Base-by-base conservation (phyloP, 176 grass and related monocot genomes). In the Paspalum notatum region DNA sequence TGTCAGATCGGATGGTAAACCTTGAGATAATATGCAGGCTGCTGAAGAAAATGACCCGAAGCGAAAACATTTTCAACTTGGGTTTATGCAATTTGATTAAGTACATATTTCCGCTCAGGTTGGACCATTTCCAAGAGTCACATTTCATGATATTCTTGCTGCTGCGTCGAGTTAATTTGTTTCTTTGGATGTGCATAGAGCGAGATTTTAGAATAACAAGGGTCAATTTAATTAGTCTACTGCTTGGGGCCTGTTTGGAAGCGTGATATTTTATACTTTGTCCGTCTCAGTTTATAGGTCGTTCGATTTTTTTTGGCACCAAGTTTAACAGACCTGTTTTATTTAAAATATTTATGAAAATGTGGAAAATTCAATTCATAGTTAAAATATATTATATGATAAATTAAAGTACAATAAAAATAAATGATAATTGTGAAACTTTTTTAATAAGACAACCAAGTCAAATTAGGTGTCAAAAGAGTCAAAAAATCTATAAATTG, bases 21-120 rank as follows among this genome's bases (percentile, higher is more conserved):
- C 16, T 40, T n/a, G 73, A 48, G 50, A 76, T 53, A 13, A 62
- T 60, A 49, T 60, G 41, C 52, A 49, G 62, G 26, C 39, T 69
- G 72, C 22, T 75, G 44, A 57, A 65, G 57, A 66, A 55, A 20
- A 32, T 63, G 65, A 47, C 62, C 72, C 51, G 13, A 74, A 40
- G 72, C 55, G 72, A 83, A 84, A 68, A 67, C 54, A 43, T 27
- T 56, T 68, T 48, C 32, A 12, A 38, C 81, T 75, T 47, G 62
- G 60, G 46, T 74, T 17, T 68, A 76, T 68, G 44, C 66, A 12
- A 39, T 73, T 54, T 17, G 48, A 54, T 73, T 25, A 73, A 73
- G 49, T 73, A 53, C 9, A 73, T 73, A 73, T 73, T 54, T 54
- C 2, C 27, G 50, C 16, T 73, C 70, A 53, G 25, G 26, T 8